Evolutionary conservation across 2,329 filamentous ascomycete genomes (phyloP).

Genomic region (Penicillium sp.): DNA sequence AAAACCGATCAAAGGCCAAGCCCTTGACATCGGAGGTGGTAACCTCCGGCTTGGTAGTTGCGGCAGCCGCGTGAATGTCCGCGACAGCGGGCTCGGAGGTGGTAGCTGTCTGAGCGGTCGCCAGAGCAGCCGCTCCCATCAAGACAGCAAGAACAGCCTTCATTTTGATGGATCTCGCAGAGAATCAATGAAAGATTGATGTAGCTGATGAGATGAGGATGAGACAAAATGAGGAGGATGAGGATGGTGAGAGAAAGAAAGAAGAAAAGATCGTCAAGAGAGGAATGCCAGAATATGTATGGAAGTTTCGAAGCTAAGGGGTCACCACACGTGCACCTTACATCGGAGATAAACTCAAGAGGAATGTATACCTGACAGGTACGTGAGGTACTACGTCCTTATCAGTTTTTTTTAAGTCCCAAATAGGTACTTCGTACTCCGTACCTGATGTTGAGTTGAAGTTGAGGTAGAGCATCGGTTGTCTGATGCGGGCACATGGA

Average conservation of each 20-base stretch:
- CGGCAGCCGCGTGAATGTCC: constrained; percentile 36
- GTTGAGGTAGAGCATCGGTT: neutral
- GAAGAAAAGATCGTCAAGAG: neutral
- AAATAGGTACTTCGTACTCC: neutral
- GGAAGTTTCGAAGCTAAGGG: neutral
- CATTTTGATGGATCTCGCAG: constrained; percentile 32
- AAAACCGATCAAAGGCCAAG: constrained; percentile 69
- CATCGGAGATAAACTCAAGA: neutral
- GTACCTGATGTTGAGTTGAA: neutral
- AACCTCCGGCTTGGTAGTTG: constrained; percentile 60
- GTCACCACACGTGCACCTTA: neutral
- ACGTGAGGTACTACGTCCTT: neutral
- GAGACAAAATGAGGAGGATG: neutral
- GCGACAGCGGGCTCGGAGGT: constrained; percentile 25
- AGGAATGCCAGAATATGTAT: neutral
- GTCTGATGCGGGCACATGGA: constrained; percentile 1
- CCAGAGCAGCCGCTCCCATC: constrained; percentile 24
- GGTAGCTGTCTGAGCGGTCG: constrained; percentile 27
- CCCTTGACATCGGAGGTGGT: constrained; percentile 66
- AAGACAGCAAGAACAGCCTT: constrained; percentile 40
- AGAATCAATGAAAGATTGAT: neutral
- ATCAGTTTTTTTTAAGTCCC: neutral
- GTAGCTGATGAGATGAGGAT: neutral
- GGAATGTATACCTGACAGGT: neutral
- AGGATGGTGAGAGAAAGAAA: neutral